A percentile compares a stretch with the other conserved stretches of the same genome.
These are phyloP conservation scores for Candida sanyiensis DNA, from an alignment of 805 yeast species.

Conservation along the genomic window DNA sequence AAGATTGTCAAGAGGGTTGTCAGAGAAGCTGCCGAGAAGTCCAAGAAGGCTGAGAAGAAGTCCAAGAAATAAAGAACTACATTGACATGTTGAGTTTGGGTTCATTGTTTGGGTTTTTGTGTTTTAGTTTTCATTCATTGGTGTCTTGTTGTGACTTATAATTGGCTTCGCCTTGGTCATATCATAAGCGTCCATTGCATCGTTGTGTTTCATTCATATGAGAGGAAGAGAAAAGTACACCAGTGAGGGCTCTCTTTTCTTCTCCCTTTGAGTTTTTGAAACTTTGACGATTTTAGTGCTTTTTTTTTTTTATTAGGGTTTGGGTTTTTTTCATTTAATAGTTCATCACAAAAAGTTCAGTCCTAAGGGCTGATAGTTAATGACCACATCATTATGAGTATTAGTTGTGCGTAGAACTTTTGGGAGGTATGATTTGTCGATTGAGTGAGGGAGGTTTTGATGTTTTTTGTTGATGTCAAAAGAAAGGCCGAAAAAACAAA, in stretches of 20 bases:
- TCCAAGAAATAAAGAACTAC: constrained; percentile 13
- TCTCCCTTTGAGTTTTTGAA: constrained; percentile 2
- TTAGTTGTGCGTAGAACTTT: neutral
- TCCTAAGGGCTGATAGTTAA: constrained; percentile 6
- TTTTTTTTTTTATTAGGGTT: constrained; percentile 3
- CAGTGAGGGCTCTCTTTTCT: neutral
- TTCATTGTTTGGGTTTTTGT: neutral
- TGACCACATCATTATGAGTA: constrained; percentile 7
- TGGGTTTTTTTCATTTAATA: constrained; percentile 5
- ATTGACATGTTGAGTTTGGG: neutral
- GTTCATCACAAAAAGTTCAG: constrained; percentile 6
- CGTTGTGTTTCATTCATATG: no score
- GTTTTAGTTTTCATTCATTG: constrained; percentile 4
- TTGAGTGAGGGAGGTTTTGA: neutral
- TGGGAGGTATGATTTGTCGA: no score
- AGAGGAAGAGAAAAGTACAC: no score
- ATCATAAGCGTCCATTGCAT: no score
- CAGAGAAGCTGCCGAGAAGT: constrained; percentile 91
- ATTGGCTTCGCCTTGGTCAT: no score
- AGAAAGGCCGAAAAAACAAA: neutral
- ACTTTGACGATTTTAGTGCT: neutral
- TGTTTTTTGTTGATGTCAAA: neutral
- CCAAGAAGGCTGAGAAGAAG: constrained; percentile 53
- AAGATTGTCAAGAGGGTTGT: constrained; percentile 99
- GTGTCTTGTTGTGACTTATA: neutral